These are phyloP conservation scores for Xerocomus potaroensis DNA, from an alignment of 768 basidiomycete species.

Conservation along the genomic window DNA sequence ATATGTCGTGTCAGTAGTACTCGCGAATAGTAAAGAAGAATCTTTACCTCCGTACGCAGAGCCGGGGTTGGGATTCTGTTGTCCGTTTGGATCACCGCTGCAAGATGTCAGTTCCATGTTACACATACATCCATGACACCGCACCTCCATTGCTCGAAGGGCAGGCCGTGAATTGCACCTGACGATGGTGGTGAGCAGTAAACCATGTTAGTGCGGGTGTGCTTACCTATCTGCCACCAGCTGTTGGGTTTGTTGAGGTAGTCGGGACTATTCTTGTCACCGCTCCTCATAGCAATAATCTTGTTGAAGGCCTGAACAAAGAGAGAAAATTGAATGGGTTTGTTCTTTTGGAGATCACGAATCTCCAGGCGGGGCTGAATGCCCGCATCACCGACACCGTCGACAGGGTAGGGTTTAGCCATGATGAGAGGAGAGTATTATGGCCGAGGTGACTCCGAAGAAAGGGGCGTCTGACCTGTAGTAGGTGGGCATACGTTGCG, in stretches of 20 bases:
- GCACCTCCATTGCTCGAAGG: slow-evolving; percentile 14
- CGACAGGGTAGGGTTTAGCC: slow-evolving; percentile 12
- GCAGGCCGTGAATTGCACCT: slow-evolving; percentile 18
- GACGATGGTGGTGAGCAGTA: not conserved
- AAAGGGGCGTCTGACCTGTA: not conserved
- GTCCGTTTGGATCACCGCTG: slow-evolving; percentile 19
- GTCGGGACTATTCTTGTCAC: not conserved
- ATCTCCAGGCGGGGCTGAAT: slow-evolving; percentile 15
- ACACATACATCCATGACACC: slow-evolving; percentile 8
- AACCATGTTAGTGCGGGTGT: not conserved
- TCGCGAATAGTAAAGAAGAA: not conserved
- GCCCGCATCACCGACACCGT: slow-evolving; percentile 1
- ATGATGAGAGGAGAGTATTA: slow-evolving; percentile 1
- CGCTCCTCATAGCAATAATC: slow-evolving; percentile 1
- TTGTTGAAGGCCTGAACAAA: slow-evolving; percentile 14
- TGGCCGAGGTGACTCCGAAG: not conserved
- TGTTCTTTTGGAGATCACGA: slow-evolving; percentile 8
- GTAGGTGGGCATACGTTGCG: not conserved
- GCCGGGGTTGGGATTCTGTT: not conserved
- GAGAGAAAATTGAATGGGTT: slow-evolving; percentile 14
- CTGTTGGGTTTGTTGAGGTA: slow-evolving; percentile 17
- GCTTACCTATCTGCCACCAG: slow-evolving; percentile 19
- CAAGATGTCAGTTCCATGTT: not conserved
- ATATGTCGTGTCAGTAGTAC: slow-evolving; percentile 2
- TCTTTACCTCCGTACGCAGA: slow-evolving; percentile 11